phyloP scores from a whole-genome alignment of 257 asterid species.

The Fraxinus quadrangulata region DNA sequence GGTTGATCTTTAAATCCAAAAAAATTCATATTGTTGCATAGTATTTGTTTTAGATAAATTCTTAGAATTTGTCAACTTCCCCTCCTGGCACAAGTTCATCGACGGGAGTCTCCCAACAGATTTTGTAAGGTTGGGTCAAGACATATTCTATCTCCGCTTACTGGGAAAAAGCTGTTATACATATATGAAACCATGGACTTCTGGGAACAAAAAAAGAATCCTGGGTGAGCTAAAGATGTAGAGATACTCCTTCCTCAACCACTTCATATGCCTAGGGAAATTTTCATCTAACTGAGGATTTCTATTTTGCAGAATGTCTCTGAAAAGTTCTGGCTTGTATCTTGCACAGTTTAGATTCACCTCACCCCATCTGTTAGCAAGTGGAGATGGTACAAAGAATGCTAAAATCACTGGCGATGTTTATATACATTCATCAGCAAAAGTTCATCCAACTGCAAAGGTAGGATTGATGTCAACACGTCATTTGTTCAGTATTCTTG shows the following conservation, averaged over 20 bases:
- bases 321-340: constrained; percentile 41
- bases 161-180: constrained; percentile 79
- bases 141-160: constrained; percentile 86
- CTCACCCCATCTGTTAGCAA: constrained; percentile 38
- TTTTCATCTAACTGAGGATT: background rate
- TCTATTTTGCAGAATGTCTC: constrained; percentile 22
- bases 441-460: constrained; percentile 76
- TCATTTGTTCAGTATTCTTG: background rate
- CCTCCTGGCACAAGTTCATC: constrained; percentile 27
- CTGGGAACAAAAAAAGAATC: constrained; percentile 92
- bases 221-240: constrained; percentile 55
- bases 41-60: background rate
- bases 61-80: background rate
- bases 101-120: constrained; percentile 78
- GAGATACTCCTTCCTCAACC: constrained; percentile 20
- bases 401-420: constrained; percentile 40
- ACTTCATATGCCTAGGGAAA: background rate
- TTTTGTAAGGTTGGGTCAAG: constrained; percentile 89
- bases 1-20: background rate
- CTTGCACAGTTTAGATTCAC: constrained; percentile 37
- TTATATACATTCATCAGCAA: constrained; percentile 33
- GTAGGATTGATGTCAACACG: constrained; percentile 24
- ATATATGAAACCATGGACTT: constrained; percentile 78
- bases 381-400: constrained; percentile 38
- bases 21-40: background rate